Conservation (phyloP, 148 eudicot species). For the Rhododendron ferrugineum region DNA sequence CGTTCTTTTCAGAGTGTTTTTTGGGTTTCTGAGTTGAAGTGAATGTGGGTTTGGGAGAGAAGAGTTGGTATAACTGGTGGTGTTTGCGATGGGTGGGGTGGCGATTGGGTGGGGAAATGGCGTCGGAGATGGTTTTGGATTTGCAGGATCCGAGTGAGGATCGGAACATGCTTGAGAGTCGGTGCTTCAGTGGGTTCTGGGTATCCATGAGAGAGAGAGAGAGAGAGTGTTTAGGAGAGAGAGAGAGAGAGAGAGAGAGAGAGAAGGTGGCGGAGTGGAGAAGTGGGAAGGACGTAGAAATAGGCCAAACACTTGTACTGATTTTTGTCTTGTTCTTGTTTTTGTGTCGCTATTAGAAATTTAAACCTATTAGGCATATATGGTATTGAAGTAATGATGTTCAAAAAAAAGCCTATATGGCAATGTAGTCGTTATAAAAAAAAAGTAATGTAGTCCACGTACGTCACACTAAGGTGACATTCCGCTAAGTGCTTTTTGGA, state of each 20-base stretch:
- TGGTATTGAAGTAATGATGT: not conserved
- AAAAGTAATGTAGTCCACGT: no score
- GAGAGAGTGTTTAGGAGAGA: constrained; percentile 3
- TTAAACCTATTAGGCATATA: not conserved
- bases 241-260: constrained; percentile 14
- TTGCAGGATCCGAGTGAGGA: constrained; percentile 34
- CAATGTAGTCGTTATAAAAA: no score
- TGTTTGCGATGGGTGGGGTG: constrained; percentile 25
- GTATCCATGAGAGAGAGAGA: constrained; percentile 35
- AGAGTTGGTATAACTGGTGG: constrained; percentile 27
- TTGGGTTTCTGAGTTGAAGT: constrained; percentile 38
- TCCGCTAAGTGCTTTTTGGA: no score
- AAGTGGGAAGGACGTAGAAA: not conserved
- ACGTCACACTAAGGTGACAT: no score
- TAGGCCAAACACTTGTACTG: not conserved
- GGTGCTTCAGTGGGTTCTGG: constrained; percentile 28
- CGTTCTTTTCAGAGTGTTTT: constrained; percentile 8
- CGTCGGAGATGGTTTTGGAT: constrained; percentile 33
- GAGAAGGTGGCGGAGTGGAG: constrained; percentile 18
- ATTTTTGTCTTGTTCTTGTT: not conserved
- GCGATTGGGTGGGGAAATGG: constrained; percentile 24
- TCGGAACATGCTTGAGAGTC: constrained; percentile 36
- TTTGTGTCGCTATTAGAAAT: not conserved
- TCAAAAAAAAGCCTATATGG: not conserved
- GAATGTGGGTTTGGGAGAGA: constrained; percentile 20